Evolutionary conservation across 345 rosid genomes (phyloP), one percentile per base, ranked within the genome.

Genomic region (Trapa bicornis): DNA sequence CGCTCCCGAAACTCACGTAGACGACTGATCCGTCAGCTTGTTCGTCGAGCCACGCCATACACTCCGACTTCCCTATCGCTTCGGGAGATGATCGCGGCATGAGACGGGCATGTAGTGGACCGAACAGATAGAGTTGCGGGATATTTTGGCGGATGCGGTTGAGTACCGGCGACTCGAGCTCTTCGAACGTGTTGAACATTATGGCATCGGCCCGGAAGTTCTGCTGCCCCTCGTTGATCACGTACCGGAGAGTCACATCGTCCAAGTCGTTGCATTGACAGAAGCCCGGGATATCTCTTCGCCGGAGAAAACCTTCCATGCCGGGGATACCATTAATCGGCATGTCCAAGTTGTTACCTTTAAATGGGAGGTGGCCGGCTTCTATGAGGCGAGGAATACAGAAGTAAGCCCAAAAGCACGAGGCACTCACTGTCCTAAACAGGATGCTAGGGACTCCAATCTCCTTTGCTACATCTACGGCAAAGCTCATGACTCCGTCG

Each of bases 141-240:
- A 56, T 45, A 0, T 48, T 50, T 50, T 36, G 14, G 35, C 0
- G 42, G 43, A 56, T 53, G 61, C 10, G 36, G 32, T 35, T 33
- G 56, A 80, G 66, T 8, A 79, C 67, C 1, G 80, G 77, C 2
- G 0, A 73, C 65, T 82, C 85, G 0, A 80, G 70, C 36, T 68
- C 78, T 39, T 82, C 84, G 36, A 85, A 82, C 0, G 84, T 79
- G 81, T 81, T 78, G 73, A 82, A 68, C 29, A 85, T 72, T 1
- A 80, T 72, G 3, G 65, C 83, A 10, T 63, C 47, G 32, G 75
- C 76, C 47, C 47, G 63, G 41, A 41, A 1, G 35, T 75, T 58
- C 32, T 43, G 14, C 4, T 41, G 66, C 4, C 75, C 76, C 64
- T 17, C 60, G 2, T 15, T 11, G 52, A 6, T 61, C 0, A 77